A percentile compares a stretch with the other conserved stretches of the same genome.
Conservation (phyloP, 164 flowering plant genomes). For the Stephania cephalantha region DNA sequence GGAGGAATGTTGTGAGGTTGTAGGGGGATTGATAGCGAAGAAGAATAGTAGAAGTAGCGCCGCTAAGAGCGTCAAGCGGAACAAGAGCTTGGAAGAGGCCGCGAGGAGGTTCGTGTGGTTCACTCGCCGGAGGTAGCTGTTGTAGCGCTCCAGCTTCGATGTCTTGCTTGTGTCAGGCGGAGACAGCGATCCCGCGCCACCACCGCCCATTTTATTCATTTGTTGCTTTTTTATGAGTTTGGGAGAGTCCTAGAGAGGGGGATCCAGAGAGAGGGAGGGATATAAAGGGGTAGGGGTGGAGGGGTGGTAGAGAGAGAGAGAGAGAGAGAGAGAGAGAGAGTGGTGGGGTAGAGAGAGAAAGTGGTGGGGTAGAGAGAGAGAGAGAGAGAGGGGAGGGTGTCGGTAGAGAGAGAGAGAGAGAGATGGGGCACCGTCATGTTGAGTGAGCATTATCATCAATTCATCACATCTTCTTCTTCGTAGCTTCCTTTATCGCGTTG, state of each 20-base stretch:
- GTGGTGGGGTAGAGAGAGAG: too few species aligned
- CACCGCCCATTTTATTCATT: neutral
- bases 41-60: constrained; percentile 62
- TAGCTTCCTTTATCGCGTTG: neutral
- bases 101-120: constrained; percentile 64
- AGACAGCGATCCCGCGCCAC: constrained; percentile 20
- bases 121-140: constrained; percentile 64
- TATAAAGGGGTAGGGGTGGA: too few species aligned
- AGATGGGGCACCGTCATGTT: too few species aligned
- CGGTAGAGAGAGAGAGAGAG: neutral
- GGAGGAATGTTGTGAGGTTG: constrained; percentile 27
- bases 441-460: too few species aligned
- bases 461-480: neutral
- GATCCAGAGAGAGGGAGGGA: constrained; percentile 17
- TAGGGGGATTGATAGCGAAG: constrained; percentile 64
- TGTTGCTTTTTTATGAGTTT: neutral
- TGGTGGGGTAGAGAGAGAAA: too few species aligned
- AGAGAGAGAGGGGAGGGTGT: neutral
- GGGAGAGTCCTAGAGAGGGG: constrained; percentile 8
- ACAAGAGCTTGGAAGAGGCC: constrained; percentile 79
- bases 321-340: too few species aligned
- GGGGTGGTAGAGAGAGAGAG: neutral
- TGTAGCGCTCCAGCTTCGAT: constrained; percentile 73
- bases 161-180: constrained; percentile 63
- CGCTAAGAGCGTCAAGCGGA: constrained; percentile 60